Conservation (phyloP, 2,329 filamentous ascomycete species). For the Pseudophaeomoniella oleicola region DNA sequence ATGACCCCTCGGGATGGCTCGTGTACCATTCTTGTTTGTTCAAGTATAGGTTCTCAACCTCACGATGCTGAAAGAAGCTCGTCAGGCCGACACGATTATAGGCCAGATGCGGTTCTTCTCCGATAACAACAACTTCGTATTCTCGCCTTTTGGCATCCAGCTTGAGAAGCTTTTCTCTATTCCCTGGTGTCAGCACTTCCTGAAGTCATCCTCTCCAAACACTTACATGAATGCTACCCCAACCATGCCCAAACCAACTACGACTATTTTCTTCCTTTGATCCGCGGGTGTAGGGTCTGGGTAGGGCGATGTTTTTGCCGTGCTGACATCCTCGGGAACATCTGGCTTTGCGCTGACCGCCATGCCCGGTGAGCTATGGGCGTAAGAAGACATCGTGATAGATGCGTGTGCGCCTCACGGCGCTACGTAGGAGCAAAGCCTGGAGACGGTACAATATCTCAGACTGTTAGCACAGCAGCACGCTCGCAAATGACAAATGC, state of each 20-base stretch:
- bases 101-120: slow-evolving; percentile 73
- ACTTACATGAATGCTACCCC: slow-evolving; percentile 76
- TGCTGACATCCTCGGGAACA: slow-evolving; percentile 9
- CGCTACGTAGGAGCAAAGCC: no score
- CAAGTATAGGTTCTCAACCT: slow-evolving; percentile 76
- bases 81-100: slow-evolving; percentile 87
- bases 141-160: slow-evolving; percentile 60
- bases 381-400: slow-evolving; percentile 11
- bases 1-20: slow-evolving; percentile 48
- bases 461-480: no score
- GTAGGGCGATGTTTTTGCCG: slow-evolving; percentile 3
- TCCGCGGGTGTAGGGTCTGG: slow-evolving; percentile 4
- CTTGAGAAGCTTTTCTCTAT: slow-evolving; percentile 76
- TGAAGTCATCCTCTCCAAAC: no score
- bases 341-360: slow-evolving; percentile 11
- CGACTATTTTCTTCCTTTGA: slow-evolving; percentile 54
- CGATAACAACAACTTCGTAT: slow-evolving; percentile 72
- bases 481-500: no score
- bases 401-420: no score
- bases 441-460: no score
- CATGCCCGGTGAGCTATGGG: slow-evolving; percentile 15
- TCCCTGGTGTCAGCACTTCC: background rate
- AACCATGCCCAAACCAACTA: slow-evolving; percentile 86
- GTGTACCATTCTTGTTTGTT: slow-evolving; percentile 74
- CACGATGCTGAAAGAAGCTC: slow-evolving; percentile 74